phyloP scores from a whole-genome alignment of 2,329 filamentous ascomycete genomes.

The Aspergillus hortae region DNA sequence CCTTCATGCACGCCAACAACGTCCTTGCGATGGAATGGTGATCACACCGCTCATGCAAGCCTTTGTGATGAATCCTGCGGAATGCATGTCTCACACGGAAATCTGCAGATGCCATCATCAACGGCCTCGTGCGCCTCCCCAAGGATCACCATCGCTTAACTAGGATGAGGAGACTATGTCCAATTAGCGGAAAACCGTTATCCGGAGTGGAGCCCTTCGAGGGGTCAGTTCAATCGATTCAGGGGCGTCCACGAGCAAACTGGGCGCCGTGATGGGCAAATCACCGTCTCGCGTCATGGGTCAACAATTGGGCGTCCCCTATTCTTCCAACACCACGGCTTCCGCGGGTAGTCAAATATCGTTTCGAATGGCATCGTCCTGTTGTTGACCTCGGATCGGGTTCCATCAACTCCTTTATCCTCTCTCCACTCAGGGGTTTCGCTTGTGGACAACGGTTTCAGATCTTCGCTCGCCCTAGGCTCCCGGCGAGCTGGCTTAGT shows the following conservation, averaged over 20 bases:
- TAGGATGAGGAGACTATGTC: background rate
- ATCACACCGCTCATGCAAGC: no score
- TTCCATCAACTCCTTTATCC: background rate
- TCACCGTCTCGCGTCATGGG: background rate
- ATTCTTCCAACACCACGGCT: background rate
- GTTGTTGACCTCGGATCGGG: no score
- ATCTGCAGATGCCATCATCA: no score
- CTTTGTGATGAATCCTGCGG: no score
- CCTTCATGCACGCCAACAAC: no score
- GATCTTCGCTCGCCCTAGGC: conserved; percentile 10
- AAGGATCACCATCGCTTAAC: conserved; percentile 5
- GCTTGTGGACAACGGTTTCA: conserved; percentile 11
- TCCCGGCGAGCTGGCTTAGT: conserved; percentile 11
- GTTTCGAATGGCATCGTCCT: no score
- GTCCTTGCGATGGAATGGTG: no score
- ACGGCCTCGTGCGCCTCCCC: background rate
- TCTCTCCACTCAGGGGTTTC: conserved; percentile 8
- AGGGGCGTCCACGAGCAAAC: conserved; percentile 8
- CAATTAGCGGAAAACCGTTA: conserved; percentile 16
- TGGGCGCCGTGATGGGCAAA: background rate
- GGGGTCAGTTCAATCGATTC: conserved; percentile 17
- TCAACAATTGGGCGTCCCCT: background rate
- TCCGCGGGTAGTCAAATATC: no score
- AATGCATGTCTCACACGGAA: background rate
- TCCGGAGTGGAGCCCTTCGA: conserved; percentile 10